phyloP scores from a whole-genome alignment of 1,139 yeast genomes.

The Schwanniomyces etchellsii region DNA sequence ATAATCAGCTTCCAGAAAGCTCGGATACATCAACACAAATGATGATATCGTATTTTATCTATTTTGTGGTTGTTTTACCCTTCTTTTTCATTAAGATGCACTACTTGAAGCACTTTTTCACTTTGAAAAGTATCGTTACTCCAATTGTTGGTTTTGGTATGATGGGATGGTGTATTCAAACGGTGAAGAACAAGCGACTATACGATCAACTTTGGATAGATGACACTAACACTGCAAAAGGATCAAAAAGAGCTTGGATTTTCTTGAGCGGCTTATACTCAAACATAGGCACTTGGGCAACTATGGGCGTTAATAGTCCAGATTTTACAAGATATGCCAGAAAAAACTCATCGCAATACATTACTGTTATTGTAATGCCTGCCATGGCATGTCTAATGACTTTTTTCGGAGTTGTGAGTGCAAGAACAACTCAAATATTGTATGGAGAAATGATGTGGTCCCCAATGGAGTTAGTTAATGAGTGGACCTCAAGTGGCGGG shows the following conservation, averaged over 20 bases:
- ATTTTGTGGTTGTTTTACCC: conserved; percentile 13
- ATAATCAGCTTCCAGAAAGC: conserved; percentile 10
- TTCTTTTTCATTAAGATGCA: conserved; percentile 14
- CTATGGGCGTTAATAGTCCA: conserved; percentile 36
- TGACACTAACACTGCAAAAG: conserved; percentile 1
- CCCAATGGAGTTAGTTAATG: conserved; percentile 26
- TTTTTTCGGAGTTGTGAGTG: conserved; percentile 15
- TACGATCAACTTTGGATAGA: conserved; percentile 6
- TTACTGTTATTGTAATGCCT: conserved; percentile 17
- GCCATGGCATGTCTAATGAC: conserved; percentile 1
- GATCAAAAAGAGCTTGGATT: conserved; percentile 12
- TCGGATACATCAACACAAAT: conserved; percentile 13
- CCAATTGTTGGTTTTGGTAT: conserved; percentile 11
- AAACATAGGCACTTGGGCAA: conserved; percentile 23
- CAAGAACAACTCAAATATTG: conserved; percentile 26
- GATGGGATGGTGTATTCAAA: conserved; percentile 7
- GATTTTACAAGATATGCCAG: conserved; percentile 38
- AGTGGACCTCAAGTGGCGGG: conserved; percentile 35
- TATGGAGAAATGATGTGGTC: conserved; percentile 31
- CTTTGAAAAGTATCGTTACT: conserved; percentile 8
- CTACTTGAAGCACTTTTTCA: conserved; percentile 9
- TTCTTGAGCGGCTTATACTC: conserved; percentile 16
- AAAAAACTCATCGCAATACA: conserved; percentile 9
- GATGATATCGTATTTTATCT: conserved; percentile 15
- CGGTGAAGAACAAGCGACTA: conserved; percentile 11